Evolutionary conservation across 1,284 basidiomycete genomes (phyloP).

Genomic region (Pascua sp.): DNA sequence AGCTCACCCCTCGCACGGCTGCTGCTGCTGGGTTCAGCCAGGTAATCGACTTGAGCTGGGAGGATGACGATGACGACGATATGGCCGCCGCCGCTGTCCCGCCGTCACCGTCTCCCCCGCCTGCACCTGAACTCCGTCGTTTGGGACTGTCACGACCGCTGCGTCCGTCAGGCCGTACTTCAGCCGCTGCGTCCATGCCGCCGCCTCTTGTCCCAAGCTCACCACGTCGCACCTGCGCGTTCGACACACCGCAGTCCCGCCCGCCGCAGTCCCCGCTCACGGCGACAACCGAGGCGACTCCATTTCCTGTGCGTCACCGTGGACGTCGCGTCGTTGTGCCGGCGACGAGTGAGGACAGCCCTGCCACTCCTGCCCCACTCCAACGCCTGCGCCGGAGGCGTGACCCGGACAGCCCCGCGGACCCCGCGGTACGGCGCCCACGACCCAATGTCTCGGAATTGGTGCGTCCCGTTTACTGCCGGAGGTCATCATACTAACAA

Average conservation of each 20-base stretch:
- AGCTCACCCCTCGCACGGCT: conserved; percentile 32
- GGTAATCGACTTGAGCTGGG: conserved; percentile 32
- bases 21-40: conserved; percentile 44
- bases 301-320: conserved; percentile 5
- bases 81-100: too few species aligned
- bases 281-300: conserved; percentile 2
- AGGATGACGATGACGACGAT: conserved; percentile 8
- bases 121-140: too few species aligned
- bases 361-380: conserved; percentile 1
- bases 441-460: not conserved
- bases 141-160: too few species aligned
- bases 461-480: not conserved
- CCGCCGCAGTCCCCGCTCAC: not conserved
- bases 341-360: conserved; percentile 3
- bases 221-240: not conserved
- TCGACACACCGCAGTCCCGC: conserved; percentile 1
- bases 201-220: conserved; percentile 9
- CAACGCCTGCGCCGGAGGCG: conserved; percentile 11
- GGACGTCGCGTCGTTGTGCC: not conserved
- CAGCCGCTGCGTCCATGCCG: conserved; percentile 4
- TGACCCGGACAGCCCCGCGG: not conserved
- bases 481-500: not conserved
- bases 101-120: too few species aligned
- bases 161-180: too few species aligned
- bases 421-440: not conserved